Percentiles rank a stretch among this genome's conserved stretches.
Conservation (phyloP, 352 stramenopile genomes). For the Globisporangium cylindrosporum region DNA sequence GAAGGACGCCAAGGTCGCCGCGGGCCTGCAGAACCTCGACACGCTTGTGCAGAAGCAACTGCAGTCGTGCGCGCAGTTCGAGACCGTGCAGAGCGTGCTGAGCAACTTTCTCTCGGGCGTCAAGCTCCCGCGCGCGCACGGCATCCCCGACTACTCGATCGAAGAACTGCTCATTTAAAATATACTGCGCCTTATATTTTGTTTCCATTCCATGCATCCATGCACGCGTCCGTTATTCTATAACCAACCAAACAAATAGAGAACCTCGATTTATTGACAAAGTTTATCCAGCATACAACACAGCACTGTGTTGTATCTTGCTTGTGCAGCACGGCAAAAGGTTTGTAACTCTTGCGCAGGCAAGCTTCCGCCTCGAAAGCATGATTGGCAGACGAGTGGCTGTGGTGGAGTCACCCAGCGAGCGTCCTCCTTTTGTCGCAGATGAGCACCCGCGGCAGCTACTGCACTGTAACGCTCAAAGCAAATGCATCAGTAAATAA, state of each 20-base stretch:
- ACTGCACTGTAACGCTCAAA: neutral
- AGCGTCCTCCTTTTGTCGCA: neutral
- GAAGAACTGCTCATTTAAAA: slow-evolving; percentile 68
- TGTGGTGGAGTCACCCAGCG: neutral
- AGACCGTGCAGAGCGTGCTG: slow-evolving; percentile 68
- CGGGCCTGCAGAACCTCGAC: slow-evolving; percentile 47
- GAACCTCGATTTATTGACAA: neutral
- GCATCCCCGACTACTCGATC: slow-evolving; percentile 77
- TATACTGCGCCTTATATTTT: slow-evolving; percentile 10
- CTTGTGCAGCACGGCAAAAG: neutral
- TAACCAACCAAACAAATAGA: slow-evolving; percentile 6
- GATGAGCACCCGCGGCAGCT: neutral
- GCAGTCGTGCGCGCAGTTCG: slow-evolving; percentile 50
- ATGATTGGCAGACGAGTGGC: neutral
- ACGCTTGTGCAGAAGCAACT: slow-evolving; percentile 57
- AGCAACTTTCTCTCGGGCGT: slow-evolving; percentile 79
- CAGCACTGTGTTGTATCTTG: neutral
- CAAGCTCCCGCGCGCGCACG: slow-evolving; percentile 54
- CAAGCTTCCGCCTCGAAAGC: neutral
- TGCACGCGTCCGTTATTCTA: neutral
- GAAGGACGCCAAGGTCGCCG: slow-evolving; percentile 35
- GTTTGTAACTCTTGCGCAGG: neutral
- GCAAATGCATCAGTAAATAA: neutral
- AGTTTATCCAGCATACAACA: neutral
- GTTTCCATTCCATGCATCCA: neutral